Conservation (phyloP, 2,329 filamentous ascomycete genomes). For the Trichoderma semiorbis region DNA sequence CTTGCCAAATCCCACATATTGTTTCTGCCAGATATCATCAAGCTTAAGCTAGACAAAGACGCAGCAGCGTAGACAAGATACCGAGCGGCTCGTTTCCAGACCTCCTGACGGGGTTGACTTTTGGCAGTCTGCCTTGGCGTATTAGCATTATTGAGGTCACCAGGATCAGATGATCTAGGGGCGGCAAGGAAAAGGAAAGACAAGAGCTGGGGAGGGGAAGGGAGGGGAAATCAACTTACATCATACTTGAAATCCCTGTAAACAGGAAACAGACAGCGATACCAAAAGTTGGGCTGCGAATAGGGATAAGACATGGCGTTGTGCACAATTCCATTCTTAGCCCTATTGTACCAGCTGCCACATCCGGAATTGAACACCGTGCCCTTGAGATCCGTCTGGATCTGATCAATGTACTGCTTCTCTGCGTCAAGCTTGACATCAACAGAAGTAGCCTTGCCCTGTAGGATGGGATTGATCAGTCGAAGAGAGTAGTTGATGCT, state of each 20-base stretch:
- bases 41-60: slow-evolving; percentile 9
- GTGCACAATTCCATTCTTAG: slow-evolving; percentile 27
- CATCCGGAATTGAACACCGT: slow-evolving; percentile 37
- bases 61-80: neutral
- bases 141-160: neutral
- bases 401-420: slow-evolving; percentile 28
- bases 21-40: neutral
- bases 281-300: slow-evolving; percentile 36
- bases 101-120: neutral
- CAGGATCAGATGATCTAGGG: neutral
- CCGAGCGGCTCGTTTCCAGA: neutral
- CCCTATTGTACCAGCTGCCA: slow-evolving; percentile 36
- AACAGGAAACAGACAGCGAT: slow-evolving; percentile 34
- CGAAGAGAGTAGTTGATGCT: slow-evolving; percentile 57
- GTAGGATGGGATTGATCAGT: slow-evolving; percentile 49
- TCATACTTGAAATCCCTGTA: slow-evolving; percentile 33
- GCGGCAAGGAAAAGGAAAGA: neutral
- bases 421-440: slow-evolving; percentile 37
- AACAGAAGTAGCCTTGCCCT: slow-evolving; percentile 30
- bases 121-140: neutral
- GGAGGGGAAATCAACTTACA: slow-evolving; percentile 25
- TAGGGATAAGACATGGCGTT: slow-evolving; percentile 38
- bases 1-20: neutral
- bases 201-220: neutral
- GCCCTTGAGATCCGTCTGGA: slow-evolving; percentile 33